These are phyloP conservation scores for Fusarium gaditjirri DNA, from an alignment of 2,329 filamentous ascomycete genomes.

Conservation along the genomic window DNA sequence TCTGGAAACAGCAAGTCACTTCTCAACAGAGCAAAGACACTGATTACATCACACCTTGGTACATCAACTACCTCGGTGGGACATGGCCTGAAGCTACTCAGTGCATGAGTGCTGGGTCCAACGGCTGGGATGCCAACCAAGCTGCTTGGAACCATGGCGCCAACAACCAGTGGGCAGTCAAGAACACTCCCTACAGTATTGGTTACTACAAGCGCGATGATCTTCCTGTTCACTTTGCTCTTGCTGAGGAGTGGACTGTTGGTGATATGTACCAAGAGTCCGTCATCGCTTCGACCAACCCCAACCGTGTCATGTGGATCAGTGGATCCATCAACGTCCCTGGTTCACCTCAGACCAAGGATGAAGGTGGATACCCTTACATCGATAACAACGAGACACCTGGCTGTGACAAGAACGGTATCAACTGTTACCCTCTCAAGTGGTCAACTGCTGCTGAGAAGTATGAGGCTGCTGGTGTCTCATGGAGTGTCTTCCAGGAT, in stretches of 20 bases:
- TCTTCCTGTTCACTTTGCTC: not conserved
- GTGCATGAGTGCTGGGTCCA: conserved; percentile 63
- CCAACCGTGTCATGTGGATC: conserved; percentile 62
- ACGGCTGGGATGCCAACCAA: conserved; percentile 64
- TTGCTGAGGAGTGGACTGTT: conserved; percentile 15
- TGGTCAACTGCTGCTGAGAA: conserved; percentile 17
- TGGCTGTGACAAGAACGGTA: not conserved
- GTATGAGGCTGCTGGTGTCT: conserved; percentile 14
- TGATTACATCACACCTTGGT: conserved; percentile 52
- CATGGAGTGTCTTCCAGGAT: conserved; percentile 16
- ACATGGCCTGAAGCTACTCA: conserved; percentile 62
- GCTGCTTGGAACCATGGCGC: conserved; percentile 60
- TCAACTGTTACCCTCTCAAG: conserved; percentile 14
- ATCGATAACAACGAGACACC: conserved; percentile 20
- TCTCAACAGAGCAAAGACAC: not conserved
- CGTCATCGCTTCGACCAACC: conserved; percentile 62
- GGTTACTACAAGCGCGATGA: conserved; percentile 7
- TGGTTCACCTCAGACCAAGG: conserved; percentile 45
- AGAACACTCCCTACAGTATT: conserved; percentile 36
- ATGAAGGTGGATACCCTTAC: conserved; percentile 27
- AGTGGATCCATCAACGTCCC: conserved; percentile 63
- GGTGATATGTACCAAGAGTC: conserved; percentile 66
- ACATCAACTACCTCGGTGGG: conserved; percentile 65
- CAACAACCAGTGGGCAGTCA: conserved; percentile 64
- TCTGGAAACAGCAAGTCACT: conserved; percentile 9